Percentiles rank a stretch among this genome's conserved stretches.
These are phyloP conservation scores for Daldinia grandis DNA, from an alignment of 495 filamentous ascomycete species.

Conservation along the genomic window DNA sequence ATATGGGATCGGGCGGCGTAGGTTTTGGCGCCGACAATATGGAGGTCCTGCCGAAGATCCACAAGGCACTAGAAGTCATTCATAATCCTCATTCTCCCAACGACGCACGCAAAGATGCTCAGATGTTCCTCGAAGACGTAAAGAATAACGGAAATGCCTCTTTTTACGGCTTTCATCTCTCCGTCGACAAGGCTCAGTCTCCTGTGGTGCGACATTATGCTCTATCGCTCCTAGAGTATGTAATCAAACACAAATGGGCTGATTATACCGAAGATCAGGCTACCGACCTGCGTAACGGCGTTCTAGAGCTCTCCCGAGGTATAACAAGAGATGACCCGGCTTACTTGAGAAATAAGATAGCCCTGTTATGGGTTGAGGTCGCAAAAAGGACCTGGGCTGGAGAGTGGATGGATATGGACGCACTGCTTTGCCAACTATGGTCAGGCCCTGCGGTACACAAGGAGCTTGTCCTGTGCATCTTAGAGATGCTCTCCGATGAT, in stretches of 20 bases:
- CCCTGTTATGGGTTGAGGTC: conserved; percentile 93
- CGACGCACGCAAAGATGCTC: conserved; percentile 82
- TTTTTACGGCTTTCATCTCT: conserved; percentile 84
- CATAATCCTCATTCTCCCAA: conserved; percentile 85
- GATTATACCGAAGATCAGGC: conserved; percentile 72
- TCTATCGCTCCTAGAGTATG: conserved; percentile 86
- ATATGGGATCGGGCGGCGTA: conserved; percentile 45
- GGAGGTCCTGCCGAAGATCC: conserved; percentile 65
- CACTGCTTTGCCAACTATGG: conserved; percentile 83
- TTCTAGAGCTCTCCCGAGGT: conserved; percentile 78
- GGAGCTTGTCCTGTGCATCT: conserved; percentile 78
- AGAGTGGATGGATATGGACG: conserved; percentile 96
- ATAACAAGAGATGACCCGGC: conserved; percentile 76
- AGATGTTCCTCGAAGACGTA: conserved; percentile 80
- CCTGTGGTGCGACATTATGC: conserved; percentile 92
- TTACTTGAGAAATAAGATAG: conserved; percentile 91
- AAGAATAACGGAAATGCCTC: conserved; percentile 81
- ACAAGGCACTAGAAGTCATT: conserved; percentile 83
- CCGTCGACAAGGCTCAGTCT: conserved; percentile 72
- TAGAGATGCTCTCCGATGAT: conserved; percentile 95
- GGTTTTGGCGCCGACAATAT: conserved; percentile 36
- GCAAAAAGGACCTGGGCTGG: conserved; percentile 91
- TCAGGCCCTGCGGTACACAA: conserved; percentile 73
- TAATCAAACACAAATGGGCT: conserved; percentile 82
- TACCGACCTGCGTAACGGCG: conserved; percentile 70